These are phyloP conservation scores for Cymbopogon citratus DNA, from an alignment of 176 grass and related monocot genomes.

Conservation along the genomic window DNA sequence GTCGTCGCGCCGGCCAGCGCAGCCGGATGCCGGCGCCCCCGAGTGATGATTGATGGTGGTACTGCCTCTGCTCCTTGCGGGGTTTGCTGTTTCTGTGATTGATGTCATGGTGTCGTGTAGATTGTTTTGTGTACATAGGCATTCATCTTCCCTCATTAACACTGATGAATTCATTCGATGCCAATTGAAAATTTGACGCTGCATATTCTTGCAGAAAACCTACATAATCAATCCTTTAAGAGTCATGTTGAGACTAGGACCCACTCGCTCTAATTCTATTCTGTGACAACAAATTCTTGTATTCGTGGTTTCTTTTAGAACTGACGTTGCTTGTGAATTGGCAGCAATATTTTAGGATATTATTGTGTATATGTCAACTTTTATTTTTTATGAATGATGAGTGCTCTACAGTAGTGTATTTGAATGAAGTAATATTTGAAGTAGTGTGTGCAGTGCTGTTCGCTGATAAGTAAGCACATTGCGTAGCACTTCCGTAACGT, in stretches of 20 bases:
- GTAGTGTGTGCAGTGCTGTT: neutral
- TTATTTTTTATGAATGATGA: neutral
- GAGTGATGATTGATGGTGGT: neutral
- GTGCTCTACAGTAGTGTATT: too few relatives aligned
- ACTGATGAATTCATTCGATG: neutral
- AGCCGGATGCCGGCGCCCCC: slow-evolving; percentile 30
- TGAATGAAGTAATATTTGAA: slow-evolving; percentile 12
- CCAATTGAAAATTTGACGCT: neutral
- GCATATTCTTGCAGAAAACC: slow-evolving; percentile 1
- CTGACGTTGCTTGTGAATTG: neutral
- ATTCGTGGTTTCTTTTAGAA: neutral
- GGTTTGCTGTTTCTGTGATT: neutral
- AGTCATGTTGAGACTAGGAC: neutral
- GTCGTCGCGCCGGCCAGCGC: slow-evolving; percentile 29
- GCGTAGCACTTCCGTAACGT: too few relatives aligned
- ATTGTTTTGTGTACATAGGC: slow-evolving; percentile 11
- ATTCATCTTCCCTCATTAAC: neutral
- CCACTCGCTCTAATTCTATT: neutral
- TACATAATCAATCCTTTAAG: neutral
- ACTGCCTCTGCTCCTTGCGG: neutral
- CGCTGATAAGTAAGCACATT: neutral
- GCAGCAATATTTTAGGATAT: neutral
- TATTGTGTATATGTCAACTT: neutral
- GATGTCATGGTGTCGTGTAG: neutral
- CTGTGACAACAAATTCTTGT: neutral